A percentile compares a stretch with the other conserved stretches of the same genome.
phyloP scores from a whole-genome alignment of 768 basidiomycete genomes.

The Pleurotus platypus region DNA sequence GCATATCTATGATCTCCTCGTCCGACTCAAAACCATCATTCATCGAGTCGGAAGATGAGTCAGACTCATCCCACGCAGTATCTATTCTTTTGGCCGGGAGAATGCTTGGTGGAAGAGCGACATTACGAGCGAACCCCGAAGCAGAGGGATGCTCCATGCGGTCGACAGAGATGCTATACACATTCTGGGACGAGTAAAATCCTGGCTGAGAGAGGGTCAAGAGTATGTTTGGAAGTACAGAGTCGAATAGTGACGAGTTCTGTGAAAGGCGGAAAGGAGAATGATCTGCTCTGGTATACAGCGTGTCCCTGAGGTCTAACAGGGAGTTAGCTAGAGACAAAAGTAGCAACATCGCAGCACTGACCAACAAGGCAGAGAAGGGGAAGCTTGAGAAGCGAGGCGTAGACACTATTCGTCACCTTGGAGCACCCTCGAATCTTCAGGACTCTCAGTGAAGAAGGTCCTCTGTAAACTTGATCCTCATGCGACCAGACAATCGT shows the following conservation, averaged over 20 bases:
- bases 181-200: neutral
- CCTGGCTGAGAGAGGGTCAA: neutral
- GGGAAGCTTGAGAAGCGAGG: conserved; percentile 43
- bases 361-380: conserved; percentile 60
- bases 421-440: conserved; percentile 49
- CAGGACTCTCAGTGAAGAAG: conserved; percentile 59
- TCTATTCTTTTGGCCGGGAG: too few relatives aligned
- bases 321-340: conserved; percentile 1
- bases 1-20: too few relatives aligned
- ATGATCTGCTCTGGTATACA: neutral
- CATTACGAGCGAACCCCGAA: too few relatives aligned
- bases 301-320: neutral
- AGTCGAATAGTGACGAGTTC: neutral
- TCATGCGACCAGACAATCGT: conserved; percentile 37
- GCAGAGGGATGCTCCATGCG: too few relatives aligned
- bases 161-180: conserved; percentile 13
- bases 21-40: too few relatives aligned
- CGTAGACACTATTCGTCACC: conserved; percentile 41
- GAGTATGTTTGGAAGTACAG: neutral
- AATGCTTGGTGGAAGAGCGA: too few relatives aligned
- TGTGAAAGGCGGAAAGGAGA: neutral
- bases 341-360: conserved; percentile 17
- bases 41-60: too few relatives aligned
- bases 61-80: too few relatives aligned
- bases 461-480: conserved; percentile 31